These are phyloP conservation scores for Rhodotorula diobovata DNA, from an alignment of 768 basidiomycete species.

Conservation along the genomic window DNA sequence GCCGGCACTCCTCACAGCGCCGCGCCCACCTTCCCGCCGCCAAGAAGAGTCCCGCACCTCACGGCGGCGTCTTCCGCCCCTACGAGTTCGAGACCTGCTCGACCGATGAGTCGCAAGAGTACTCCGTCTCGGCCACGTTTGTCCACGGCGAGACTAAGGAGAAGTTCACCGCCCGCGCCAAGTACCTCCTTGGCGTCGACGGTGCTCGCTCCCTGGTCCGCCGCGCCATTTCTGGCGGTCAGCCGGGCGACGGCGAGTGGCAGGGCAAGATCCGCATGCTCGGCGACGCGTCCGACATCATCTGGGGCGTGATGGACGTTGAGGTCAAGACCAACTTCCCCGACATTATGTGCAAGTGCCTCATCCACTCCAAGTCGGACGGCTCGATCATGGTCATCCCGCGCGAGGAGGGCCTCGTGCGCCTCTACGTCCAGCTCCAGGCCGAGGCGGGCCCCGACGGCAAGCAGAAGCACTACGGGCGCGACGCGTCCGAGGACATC, in stretches of 20 bases:
- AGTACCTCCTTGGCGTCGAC: constrained; percentile 58
- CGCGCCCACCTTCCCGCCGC: constrained; percentile 38
- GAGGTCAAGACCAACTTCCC: constrained; percentile 62
- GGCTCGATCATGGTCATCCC: constrained; percentile 65
- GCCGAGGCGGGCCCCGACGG: constrained; percentile 33
- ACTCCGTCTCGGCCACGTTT: constrained; percentile 38
- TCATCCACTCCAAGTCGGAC: constrained; percentile 62
- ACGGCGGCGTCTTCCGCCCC: constrained; percentile 41
- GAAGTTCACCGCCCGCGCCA: constrained; percentile 33
- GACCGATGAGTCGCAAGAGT: constrained; percentile 28
- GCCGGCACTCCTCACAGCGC: constrained; percentile 10
- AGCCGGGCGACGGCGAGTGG: constrained; percentile 40
- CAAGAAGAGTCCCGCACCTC: constrained; percentile 35
- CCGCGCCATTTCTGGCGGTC: constrained; percentile 52
- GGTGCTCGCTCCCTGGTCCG: constrained; percentile 58
- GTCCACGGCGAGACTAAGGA: constrained; percentile 34
- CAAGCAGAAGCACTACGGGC: constrained; percentile 36
- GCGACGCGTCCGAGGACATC: constrained; percentile 41
- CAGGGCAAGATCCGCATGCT: constrained; percentile 62
- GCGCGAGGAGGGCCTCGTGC: constrained; percentile 47
- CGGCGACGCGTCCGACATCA: constrained; percentile 65
- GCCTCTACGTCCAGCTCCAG: constrained; percentile 43
- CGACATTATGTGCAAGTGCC: constrained; percentile 55
- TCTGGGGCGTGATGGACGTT: constrained; percentile 54
- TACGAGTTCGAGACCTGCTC: constrained; percentile 40